Evolutionary conservation across 2,329 filamentous ascomycete species (phyloP).

Genomic region (Phyllosticta citriasiana): DNA sequence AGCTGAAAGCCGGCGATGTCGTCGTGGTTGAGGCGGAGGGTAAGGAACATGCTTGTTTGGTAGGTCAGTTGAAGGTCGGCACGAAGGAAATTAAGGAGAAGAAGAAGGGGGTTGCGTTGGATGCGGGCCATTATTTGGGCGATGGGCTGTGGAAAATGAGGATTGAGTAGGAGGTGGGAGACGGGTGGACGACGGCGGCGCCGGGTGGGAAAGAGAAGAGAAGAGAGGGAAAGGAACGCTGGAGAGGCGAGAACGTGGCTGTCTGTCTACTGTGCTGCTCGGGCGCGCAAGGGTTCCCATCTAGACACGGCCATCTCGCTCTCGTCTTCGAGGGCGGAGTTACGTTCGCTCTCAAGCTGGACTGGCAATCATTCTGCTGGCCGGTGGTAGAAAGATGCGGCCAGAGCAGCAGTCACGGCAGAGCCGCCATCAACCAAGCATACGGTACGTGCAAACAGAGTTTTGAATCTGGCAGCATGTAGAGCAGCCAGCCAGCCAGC

Average conservation of each 20-base stretch:
- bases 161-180: slow-evolving; percentile 34
- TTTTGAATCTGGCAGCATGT: no score
- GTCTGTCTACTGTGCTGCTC: neutral
- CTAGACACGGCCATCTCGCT: no score
- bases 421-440: no score
- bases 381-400: no score
- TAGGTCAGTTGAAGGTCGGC: slow-evolving; percentile 72
- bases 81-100: slow-evolving; percentile 89
- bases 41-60: slow-evolving; percentile 81
- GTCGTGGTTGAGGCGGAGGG: slow-evolving; percentile 89
- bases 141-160: slow-evolving; percentile 82
- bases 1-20: slow-evolving; percentile 69
- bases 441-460: no score
- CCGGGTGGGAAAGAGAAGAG: neutral
- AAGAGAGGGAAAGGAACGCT: neutral
- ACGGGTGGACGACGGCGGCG: neutral
- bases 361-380: no score
- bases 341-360: no score
- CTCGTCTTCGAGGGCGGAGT: no score
- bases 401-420: no score
- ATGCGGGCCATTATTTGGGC: slow-evolving; percentile 86
- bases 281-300: neutral
- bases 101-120: slow-evolving; percentile 88
- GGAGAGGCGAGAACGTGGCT: no score
- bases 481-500: no score